phyloP scores from a whole-genome alignment of 2,329 filamentous ascomycete species.

The Zalaria obscura region DNA sequence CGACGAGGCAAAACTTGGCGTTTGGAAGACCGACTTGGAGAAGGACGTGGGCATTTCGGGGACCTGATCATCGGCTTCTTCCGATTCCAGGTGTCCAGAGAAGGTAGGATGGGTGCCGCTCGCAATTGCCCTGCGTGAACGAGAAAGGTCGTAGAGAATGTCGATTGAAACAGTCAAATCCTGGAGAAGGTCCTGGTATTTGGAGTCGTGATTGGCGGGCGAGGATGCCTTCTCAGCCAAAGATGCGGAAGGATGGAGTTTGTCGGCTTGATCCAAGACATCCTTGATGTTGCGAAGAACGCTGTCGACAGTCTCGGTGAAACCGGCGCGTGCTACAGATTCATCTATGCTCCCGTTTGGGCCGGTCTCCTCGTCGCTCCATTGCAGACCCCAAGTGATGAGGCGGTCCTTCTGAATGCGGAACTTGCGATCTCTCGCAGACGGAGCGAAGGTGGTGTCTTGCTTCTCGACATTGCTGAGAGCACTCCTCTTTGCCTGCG shows the following conservation, averaged over 20 bases:
- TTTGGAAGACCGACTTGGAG: constrained; percentile 1
- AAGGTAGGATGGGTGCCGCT: constrained; percentile 21
- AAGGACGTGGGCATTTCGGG: constrained; percentile 3
- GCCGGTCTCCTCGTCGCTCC: constrained; percentile 47
- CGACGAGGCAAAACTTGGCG: constrained; percentile 6
- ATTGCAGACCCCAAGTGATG: constrained; percentile 67
- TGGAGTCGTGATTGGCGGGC: constrained; percentile 39
- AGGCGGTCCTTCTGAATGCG: constrained; percentile 69
- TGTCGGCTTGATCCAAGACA: constrained; percentile 61
- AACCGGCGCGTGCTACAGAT: constrained; percentile 49
- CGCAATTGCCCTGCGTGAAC: constrained; percentile 40
- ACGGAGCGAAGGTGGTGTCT: constrained; percentile 52
- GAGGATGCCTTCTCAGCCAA: constrained; percentile 30
- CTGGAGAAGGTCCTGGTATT: constrained; percentile 60
- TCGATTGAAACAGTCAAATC: constrained; percentile 68
- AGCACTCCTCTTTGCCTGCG: constrained; percentile 61
- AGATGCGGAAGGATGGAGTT: constrained; percentile 25
- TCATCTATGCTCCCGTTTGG: constrained; percentile 60
- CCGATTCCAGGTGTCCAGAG: constrained; percentile 1
- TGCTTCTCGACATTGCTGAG: constrained; percentile 46
- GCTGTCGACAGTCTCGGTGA: constrained; percentile 64
- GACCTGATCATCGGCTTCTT: constrained; percentile 3
- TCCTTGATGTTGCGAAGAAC: constrained; percentile 72
- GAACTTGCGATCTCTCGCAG: constrained; percentile 59
- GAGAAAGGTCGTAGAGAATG: constrained; percentile 62